Evolutionary conservation across 108 stramenopile species (phyloP).

Genomic region (Cyclostephanos tholiformis): DNA sequence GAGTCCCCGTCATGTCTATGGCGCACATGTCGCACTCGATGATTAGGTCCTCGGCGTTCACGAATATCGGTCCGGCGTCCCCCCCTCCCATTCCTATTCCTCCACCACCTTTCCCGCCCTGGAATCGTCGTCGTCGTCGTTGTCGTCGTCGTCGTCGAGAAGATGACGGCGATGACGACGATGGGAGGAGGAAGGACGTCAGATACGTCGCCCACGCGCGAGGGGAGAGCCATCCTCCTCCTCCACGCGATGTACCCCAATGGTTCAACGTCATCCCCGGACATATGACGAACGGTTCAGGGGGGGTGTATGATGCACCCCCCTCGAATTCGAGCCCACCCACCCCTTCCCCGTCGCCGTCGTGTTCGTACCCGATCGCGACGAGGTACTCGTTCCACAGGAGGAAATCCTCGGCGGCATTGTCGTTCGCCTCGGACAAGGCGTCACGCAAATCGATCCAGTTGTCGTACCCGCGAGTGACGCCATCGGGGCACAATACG

Average conservation of each 20-base stretch:
- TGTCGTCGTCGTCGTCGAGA: neutral
- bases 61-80: slow-evolving; percentile 55
- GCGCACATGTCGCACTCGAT: slow-evolving; percentile 71
- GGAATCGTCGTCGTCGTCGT: neutral
- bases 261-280: slow-evolving; percentile 58
- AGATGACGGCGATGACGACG: neutral
- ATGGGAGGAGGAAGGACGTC: slow-evolving; percentile 17
- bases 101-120: neutral
- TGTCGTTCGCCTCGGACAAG: slow-evolving; percentile 70
- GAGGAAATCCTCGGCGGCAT: slow-evolving; percentile 71
- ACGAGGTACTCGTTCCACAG: slow-evolving; percentile 73
- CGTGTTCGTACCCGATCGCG: slow-evolving; percentile 14
- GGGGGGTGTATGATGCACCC: slow-evolving; percentile 62
- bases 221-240: slow-evolving; percentile 20
- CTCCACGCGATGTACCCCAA: slow-evolving; percentile 23
- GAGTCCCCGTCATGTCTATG: slow-evolving; percentile 65
- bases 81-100: no score
- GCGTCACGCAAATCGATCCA: slow-evolving; percentile 70
- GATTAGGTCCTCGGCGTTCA: slow-evolving; percentile 81
- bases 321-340: no score
- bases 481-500: slow-evolving; percentile 66
- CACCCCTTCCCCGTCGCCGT: no score
- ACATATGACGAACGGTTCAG: slow-evolving; percentile 78
- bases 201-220: slow-evolving; percentile 20
- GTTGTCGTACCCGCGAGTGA: slow-evolving; percentile 65